Conservation (phyloP, 1,284 basidiomycete genomes). For the Singerocomus inundabilis region DNA sequence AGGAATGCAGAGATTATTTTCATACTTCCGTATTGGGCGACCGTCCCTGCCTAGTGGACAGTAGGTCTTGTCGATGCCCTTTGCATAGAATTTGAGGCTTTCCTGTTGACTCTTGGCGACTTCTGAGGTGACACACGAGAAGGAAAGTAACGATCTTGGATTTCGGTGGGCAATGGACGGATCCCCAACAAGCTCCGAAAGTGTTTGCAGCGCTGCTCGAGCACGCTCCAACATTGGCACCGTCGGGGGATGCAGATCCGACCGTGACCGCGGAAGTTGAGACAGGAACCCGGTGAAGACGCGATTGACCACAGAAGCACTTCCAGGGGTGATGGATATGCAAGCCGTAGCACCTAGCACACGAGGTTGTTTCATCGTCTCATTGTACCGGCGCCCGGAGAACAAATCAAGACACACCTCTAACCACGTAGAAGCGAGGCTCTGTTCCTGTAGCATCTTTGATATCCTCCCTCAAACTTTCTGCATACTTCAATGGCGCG, state of each 20-base stretch:
- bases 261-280: constrained; percentile 48
- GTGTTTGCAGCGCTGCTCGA: constrained; percentile 47
- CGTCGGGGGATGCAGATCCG: constrained; percentile 42
- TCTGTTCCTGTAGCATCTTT: constrained; percentile 47
- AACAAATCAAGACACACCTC: constrained; percentile 48
- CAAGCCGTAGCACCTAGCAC: constrained; percentile 27
- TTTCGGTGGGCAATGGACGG: constrained; percentile 49
- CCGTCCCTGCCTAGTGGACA: constrained; percentile 59
- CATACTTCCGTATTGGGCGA: constrained; percentile 57
- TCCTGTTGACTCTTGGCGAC: constrained; percentile 51
- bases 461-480: constrained; percentile 49
- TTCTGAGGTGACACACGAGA: constrained; percentile 60
- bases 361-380: not conserved
- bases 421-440: constrained; percentile 57
- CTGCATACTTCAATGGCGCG: constrained; percentile 56
- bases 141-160: constrained; percentile 59
- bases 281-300: constrained; percentile 60
- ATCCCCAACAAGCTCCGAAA: constrained; percentile 52
- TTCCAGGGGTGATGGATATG: constrained; percentile 35
- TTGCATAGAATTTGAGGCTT: constrained; percentile 45
- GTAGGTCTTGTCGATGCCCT: constrained; percentile 49
- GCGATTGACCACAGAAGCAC: constrained; percentile 64
- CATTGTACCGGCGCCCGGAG: not conserved
- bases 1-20: constrained; percentile 22
- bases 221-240: constrained; percentile 46